phyloP scores from a whole-genome alignment of 331 rosid species.

The Arachis monticola region DNA sequence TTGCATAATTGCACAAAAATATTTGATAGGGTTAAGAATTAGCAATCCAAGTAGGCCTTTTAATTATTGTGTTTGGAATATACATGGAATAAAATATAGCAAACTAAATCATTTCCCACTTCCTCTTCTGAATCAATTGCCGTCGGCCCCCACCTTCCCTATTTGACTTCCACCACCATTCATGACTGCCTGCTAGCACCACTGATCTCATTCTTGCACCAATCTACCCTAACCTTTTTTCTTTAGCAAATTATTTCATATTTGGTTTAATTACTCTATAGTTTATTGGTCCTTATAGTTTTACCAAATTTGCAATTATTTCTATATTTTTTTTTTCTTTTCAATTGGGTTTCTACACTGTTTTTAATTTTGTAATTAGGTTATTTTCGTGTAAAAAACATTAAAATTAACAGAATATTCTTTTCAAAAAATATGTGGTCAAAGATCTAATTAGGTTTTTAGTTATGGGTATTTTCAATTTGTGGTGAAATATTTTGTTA shows the following conservation, averaged over 20 bases:
- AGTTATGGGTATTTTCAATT: too few relatives aligned
- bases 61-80: not conserved
- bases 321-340: too few relatives aligned
- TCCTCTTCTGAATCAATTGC: not conserved
- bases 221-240: not conserved
- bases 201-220: constrained; percentile 2
- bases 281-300: too few relatives aligned
- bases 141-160: not conserved
- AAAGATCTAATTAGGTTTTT: too few relatives aligned
- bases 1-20: not conserved
- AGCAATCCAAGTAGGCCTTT: not conserved
- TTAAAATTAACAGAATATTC: too few relatives aligned
- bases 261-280: too few relatives aligned
- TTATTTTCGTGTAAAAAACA: too few relatives aligned
- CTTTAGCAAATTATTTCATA: not conserved
- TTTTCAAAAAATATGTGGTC: too few relatives aligned
- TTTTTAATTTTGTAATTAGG: too few relatives aligned
- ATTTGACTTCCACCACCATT: not conserved
- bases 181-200: constrained; percentile 2
- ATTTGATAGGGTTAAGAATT: not conserved
- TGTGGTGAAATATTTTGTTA: too few relatives aligned
- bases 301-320: too few relatives aligned
- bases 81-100: not conserved
- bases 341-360: too few relatives aligned
- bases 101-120: not conserved